Conservation (phyloP, 2,329 filamentous ascomycete genomes). For the Aspergillus transmontanensis region DNA sequence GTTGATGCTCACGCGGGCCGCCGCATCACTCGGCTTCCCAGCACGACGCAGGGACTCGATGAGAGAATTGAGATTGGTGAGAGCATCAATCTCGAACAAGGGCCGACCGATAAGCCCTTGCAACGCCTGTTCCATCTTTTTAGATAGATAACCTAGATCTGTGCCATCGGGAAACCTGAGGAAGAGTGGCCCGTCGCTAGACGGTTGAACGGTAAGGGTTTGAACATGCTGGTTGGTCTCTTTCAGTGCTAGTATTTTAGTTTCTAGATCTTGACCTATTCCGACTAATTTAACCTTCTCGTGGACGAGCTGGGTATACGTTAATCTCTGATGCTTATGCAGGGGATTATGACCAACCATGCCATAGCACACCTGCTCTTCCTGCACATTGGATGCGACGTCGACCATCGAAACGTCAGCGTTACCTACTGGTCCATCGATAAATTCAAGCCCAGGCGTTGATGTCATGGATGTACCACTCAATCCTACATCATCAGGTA, state of each 20-base stretch:
- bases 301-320: background rate
- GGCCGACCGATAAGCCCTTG: background rate
- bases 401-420: background rate
- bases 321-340: background rate
- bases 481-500: background rate
- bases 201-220: background rate
- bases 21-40: conserved; percentile 3
- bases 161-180: background rate
- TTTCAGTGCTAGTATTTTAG: background rate
- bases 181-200: background rate
- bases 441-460: background rate
- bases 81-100: background rate
- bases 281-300: background rate
- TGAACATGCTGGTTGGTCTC: background rate
- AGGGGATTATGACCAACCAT: background rate
- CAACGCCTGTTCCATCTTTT: background rate
- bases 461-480: background rate
- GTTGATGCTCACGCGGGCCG: conserved; percentile 5
- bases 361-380: background rate
- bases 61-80: background rate
- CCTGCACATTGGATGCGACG: background rate
- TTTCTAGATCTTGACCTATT: background rate
- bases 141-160: background rate
- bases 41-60: background rate
- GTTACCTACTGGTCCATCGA: background rate